Base-by-base conservation (phyloP, 1,139 yeast species). In the Hyphopichia pseudoburtonii region DNA sequence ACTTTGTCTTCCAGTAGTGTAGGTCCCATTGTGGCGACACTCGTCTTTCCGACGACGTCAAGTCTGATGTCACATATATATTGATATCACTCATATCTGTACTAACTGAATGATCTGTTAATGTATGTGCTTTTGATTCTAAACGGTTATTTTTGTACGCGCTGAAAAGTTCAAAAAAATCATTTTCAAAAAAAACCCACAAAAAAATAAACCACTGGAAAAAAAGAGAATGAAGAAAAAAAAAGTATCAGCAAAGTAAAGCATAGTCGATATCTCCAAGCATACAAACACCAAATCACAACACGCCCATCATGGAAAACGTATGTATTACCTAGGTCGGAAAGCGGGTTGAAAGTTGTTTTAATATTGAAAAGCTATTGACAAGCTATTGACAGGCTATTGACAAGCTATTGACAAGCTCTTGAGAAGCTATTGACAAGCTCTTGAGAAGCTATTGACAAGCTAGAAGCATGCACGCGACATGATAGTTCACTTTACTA, bases 11-110 rank as follows among this genome's bases (percentile, higher is more conserved):
- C 40, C 89, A 67, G 45, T 79, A 66, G 4, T 58, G 59, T 25
- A 87, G 45, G 0, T 76, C 60, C 88, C 95, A 85, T 33, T 70
- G 72, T 0, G 80, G 77, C 0, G 86, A 76, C 22, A 89, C 64
- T 33, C 87, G 64, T 34, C 92, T 63, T 54, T 86, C 94, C 1
- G 94, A 81, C 5, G 85, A 76, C 2, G 86, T 82, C 48, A 80
- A 64, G 29, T 71, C 74, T 1, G 92, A 82, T 2, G 88, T 80
- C 27, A 86, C 64, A 45, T 73, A 76, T 4, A 85, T 69, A 26
- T 65, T 70, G 34, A 84, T 66, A 46, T 79, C 82, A 30, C 62
- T 52, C 74, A 67, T 72, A 16, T 5, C 17, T 8, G 24, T 11
- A 16, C 25, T 30, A 18, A 28, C 22, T 16, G 11, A 14, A 17